Evolutionary conservation across 2,329 filamentous ascomycete genomes (phyloP).

Genomic region (Aspergillus tamarii): DNA sequence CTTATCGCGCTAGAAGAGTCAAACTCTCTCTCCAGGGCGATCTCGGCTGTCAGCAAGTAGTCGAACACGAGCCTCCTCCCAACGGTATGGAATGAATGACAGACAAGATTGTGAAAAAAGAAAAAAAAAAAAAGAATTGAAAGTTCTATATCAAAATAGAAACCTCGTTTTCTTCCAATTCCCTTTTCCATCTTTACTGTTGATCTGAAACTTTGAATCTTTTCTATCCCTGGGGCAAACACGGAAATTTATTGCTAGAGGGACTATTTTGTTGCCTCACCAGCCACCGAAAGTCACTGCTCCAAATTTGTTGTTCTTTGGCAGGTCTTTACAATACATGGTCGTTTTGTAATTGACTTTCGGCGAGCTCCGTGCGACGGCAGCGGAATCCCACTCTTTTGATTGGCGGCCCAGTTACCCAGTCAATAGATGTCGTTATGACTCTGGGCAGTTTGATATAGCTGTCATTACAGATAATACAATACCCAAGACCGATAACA

Average conservation of each 20-base stretch:
- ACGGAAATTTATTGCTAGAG: background rate
- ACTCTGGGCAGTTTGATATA: slow-evolving; percentile 2
- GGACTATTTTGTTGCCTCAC: background rate
- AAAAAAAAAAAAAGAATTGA: too few relatives aligned
- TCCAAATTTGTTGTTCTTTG: background rate
- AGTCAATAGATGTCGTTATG: slow-evolving; percentile 10
- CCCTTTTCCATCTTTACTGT: background rate
- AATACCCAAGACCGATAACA: background rate
- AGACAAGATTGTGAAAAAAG: too few relatives aligned
- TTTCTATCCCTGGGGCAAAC: background rate
- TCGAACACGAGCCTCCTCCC: background rate
- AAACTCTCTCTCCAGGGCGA: background rate
- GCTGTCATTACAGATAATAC: slow-evolving; percentile 3
- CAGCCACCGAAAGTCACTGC: background rate
- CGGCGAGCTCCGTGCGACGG: slow-evolving; percentile 18
- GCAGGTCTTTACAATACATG: slow-evolving; percentile 13
- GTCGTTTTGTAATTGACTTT: slow-evolving; percentile 15
- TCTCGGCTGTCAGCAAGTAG: background rate
- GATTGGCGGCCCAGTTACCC: slow-evolving; percentile 15
- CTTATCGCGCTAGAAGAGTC: background rate
- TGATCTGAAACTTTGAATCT: background rate
- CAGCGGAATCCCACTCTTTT: slow-evolving; percentile 1
- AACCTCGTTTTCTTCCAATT: background rate
- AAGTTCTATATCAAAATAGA: too few relatives aligned
- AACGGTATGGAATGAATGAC: background rate